Evolutionary conservation across 2,329 filamentous ascomycete species (phyloP).

Genomic region (Blumeriella jaapii): DNA sequence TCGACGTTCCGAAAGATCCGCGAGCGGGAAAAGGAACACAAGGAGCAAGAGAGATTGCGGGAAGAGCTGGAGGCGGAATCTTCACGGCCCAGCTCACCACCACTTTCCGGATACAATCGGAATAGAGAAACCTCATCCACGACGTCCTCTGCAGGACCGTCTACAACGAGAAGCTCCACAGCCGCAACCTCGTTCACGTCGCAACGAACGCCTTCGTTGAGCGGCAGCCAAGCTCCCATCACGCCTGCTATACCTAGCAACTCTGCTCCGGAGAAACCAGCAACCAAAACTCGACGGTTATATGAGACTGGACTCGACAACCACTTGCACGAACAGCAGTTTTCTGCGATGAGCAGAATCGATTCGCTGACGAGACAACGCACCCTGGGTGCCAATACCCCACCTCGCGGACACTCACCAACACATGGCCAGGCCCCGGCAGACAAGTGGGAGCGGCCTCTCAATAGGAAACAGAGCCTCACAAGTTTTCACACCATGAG

Average conservation of each 20-base stretch:
- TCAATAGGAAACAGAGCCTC: conserved; percentile 50
- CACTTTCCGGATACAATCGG: conserved; percentile 52
- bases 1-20: conserved; percentile 76
- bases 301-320: conserved; percentile 77
- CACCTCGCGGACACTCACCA: conserved; percentile 21
- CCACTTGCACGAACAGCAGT: conserved; percentile 70
- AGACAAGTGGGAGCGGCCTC: conserved; percentile 38
- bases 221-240: conserved; percentile 36
- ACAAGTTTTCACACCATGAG: conserved; percentile 54
- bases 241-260: conserved; percentile 29
- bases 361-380: conserved; percentile 65
- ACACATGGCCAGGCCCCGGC: conserved; percentile 29
- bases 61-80: conserved; percentile 30
- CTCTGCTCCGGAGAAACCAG: conserved; percentile 47
- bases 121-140: conserved; percentile 83
- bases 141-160: conserved; percentile 55
- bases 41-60: conserved; percentile 32
- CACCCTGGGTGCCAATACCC: conserved; percentile 19
- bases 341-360: conserved; percentile 63
- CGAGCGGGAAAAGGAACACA: conserved; percentile 30
- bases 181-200: conserved; percentile 84
- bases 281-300: conserved; percentile 60
- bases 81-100: conserved; percentile 41
- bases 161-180: conserved; percentile 64
- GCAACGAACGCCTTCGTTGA: conserved; percentile 44